These are phyloP conservation scores for Chrysanthemum seticuspe DNA, from an alignment of 129 eudicot genomes.

Conservation along the genomic window DNA sequence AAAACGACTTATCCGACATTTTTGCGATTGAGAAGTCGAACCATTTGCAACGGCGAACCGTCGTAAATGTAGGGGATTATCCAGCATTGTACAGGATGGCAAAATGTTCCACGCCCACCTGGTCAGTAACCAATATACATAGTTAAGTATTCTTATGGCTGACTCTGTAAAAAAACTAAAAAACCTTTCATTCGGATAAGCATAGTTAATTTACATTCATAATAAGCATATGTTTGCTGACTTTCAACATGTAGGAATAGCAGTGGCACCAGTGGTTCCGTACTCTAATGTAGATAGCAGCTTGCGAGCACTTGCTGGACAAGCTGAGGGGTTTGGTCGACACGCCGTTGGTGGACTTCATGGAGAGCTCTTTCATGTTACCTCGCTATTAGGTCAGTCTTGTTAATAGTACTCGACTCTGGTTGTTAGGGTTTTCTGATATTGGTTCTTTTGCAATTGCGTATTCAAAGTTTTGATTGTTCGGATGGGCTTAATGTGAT, in stretches of 20 bases:
- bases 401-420: neutral
- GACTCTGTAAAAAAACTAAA: neutral
- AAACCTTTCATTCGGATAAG: no score
- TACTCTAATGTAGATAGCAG: slow-evolving; percentile 58
- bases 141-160: neutral
- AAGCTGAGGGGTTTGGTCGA: slow-evolving; percentile 95
- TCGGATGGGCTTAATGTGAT: no score
- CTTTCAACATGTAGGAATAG: no score
- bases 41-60: no score
- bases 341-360: slow-evolving; percentile 71
- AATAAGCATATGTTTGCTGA: neutral
- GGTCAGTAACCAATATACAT: slow-evolving; percentile 15
- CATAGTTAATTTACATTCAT: neutral
- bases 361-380: slow-evolving; percentile 63
- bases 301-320: slow-evolving; percentile 76
- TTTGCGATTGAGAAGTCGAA: no score
- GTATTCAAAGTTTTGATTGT: no score
- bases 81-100: slow-evolving; percentile 73
- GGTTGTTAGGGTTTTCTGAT: neutral
- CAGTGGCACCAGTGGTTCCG: slow-evolving; percentile 43
- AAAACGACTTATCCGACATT: no score
- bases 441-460: no score
- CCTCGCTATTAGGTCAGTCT: slow-evolving; percentile 60
- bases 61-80: slow-evolving; percentile 13
- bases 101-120: slow-evolving; percentile 45